Percentiles rank a stretch among this genome's conserved stretches.
phyloP scores from a whole-genome alignment of 768 basidiomycete genomes.

The Rhodosporidiobolus odoratus region DNA sequence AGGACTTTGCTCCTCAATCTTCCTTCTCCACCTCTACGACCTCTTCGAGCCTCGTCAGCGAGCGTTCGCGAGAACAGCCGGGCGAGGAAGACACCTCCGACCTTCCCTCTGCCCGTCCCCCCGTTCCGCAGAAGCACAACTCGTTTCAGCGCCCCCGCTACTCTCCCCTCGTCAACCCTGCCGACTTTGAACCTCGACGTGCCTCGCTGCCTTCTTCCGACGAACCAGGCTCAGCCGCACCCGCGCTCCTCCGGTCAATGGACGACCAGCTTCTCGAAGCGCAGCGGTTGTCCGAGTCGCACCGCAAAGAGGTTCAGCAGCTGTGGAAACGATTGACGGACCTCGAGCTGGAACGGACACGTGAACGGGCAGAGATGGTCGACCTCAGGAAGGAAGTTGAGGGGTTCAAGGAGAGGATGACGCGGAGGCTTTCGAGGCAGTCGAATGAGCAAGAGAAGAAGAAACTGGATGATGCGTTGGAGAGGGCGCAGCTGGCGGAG shows the following conservation, averaged over 20 bases:
- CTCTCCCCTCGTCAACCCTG: background rate
- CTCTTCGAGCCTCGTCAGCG: no score
- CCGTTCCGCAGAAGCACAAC: background rate
- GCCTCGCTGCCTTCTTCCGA: background rate
- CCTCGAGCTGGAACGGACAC: slow-evolving; percentile 18
- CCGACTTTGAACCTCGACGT: slow-evolving; percentile 10
- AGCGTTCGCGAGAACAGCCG: background rate
- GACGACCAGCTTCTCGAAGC: slow-evolving; percentile 18
- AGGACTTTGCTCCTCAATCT: no score
- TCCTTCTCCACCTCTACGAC: no score
- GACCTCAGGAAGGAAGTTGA: slow-evolving; percentile 30
- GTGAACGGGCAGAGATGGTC: slow-evolving; percentile 26
- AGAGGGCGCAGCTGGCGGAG: slow-evolving; percentile 23
- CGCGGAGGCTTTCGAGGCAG: background rate
- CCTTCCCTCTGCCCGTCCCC: background rate
- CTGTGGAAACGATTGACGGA: slow-evolving; percentile 15
- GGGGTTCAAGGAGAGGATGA: slow-evolving; percentile 17
- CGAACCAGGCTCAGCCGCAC: background rate
- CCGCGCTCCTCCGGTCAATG: slow-evolving; percentile 8
- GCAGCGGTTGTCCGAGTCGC: background rate
- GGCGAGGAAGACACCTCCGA: background rate
- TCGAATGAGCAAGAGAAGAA: slow-evolving; percentile 6
- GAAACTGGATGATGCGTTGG: slow-evolving; percentile 6
- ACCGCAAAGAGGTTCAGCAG: slow-evolving; percentile 16
- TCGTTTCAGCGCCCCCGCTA: no score